phyloP scores from a whole-genome alignment of 116 monocot genomes.

The Papilionanthe hybrid region DNA sequence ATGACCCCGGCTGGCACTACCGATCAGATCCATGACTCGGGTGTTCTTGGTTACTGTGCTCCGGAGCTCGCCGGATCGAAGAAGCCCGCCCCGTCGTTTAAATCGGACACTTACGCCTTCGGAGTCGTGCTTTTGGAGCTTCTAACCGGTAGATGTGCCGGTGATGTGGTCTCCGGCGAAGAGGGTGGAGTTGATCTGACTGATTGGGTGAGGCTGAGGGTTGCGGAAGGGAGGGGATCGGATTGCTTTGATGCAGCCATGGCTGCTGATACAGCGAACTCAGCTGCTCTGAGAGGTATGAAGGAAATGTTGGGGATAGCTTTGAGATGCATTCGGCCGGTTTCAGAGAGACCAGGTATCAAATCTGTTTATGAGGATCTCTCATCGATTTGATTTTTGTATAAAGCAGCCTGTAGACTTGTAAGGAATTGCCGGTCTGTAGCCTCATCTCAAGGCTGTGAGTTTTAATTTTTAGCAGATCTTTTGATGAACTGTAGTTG shows the following conservation, averaged over 20 bases:
- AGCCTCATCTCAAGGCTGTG: too few species aligned
- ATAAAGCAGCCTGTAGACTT: background rate
- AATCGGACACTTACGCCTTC: slow-evolving; percentile 83
- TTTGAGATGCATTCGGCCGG: slow-evolving; percentile 80
- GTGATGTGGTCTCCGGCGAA: slow-evolving; percentile 67
- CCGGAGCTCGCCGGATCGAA: slow-evolving; percentile 75
- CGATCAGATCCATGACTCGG: slow-evolving; percentile 74
- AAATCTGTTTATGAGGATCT: slow-evolving; percentile 96
- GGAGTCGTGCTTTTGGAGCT: slow-evolving; percentile 86
- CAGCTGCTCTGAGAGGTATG: slow-evolving; percentile 40
- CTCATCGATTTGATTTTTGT: slow-evolving; percentile 40
- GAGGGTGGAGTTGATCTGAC: slow-evolving; percentile 77
- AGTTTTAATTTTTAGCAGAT: too few species aligned
- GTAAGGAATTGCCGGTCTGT: background rate
- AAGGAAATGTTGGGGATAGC: slow-evolving; percentile 83
- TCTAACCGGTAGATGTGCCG: slow-evolving; percentile 81
- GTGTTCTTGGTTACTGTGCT: slow-evolving; percentile 76
- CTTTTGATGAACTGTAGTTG: too few species aligned
- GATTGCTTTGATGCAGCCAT: slow-evolving; percentile 76
- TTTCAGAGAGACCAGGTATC: slow-evolving; percentile 81
- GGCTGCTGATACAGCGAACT: slow-evolving; percentile 35
- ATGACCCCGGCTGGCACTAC: slow-evolving; percentile 75
- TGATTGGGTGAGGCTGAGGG: slow-evolving; percentile 82
- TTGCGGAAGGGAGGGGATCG: slow-evolving; percentile 72
- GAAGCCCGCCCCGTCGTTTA: slow-evolving; percentile 80